Evolutionary conservation across 2,329 filamentous ascomycete genomes (phyloP), one percentile per base, ranked within the genome.

Genomic region (Dactylellina cionopaga): DNA sequence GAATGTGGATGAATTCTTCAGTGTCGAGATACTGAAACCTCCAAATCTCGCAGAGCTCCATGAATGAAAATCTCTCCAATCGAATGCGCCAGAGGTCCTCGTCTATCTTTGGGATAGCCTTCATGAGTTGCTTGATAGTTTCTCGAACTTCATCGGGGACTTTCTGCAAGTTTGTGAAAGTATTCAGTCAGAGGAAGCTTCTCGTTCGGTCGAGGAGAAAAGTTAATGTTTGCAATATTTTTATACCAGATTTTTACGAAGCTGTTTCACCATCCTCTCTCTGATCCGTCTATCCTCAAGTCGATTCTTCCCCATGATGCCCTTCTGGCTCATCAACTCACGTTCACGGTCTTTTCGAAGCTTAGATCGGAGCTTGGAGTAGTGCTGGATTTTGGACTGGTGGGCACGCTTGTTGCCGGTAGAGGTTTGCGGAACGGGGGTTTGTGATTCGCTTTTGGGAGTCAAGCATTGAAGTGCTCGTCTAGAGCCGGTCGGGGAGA

Each of bases 341-440:
- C 63, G 63, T n/a, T 68, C 63, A 11, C 63, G 52, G 27, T 68
- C 63, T 22, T 52, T 59, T 6, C 63, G 63, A 43, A 68, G 63
- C 46, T 68, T 68, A 17, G 63, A 68, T 11, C 54, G 52, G 17
- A 68, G 63, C 24, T 68, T 68, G 19, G n/a, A 27, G 33, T 68
- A 68, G 25, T 52, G 52, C n/a, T 68, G 27, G 3, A 44, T 52
- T 29, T 43, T 44, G 22, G 63, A 59, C 4, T 24, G 31, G n/a
- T 68, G 54, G 6, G 63, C 63, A 2, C 13, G 27, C 35, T 68
- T 68, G n/a, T 39, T 29, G 1, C 63, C 63, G 9, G 51, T 51
- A 13, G 63, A 33, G 11, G 52, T 17, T 6, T 22, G 6, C 1
- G 63, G n/a, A n/a, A n/a, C n/a, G n/a, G n/a, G 17, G 6, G 44